Percentiles rank a stretch among this genome's conserved stretches.
Evolutionary conservation across 2,329 filamentous ascomycete species (phyloP).

Genomic region (Penicillium griseofulvum): DNA sequence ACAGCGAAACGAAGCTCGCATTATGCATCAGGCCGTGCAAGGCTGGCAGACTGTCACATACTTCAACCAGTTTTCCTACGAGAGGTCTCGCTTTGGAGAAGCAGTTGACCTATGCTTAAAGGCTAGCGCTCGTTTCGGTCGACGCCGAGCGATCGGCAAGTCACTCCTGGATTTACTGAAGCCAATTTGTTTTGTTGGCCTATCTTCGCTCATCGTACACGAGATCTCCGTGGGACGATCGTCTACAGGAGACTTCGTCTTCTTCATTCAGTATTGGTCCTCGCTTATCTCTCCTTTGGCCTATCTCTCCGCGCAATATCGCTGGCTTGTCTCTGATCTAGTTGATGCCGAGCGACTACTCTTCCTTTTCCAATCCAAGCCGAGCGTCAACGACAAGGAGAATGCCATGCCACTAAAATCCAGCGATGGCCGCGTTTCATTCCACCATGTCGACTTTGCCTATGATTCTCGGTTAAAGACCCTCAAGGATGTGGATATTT

Average conservation of each 20-base stretch:
- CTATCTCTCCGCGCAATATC: slow-evolving; percentile 50
- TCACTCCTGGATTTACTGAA: slow-evolving; percentile 40
- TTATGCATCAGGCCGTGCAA: slow-evolving; percentile 57
- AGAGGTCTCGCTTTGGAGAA: slow-evolving; percentile 47
- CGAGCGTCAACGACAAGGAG: slow-evolving; percentile 42
- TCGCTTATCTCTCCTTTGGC: slow-evolving; percentile 47
- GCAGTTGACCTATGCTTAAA: slow-evolving; percentile 3
- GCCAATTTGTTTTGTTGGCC: slow-evolving; percentile 45
- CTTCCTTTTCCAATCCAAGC: slow-evolving; percentile 49
- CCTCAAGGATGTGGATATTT: slow-evolving; percentile 47
- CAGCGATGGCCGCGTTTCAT: slow-evolving; percentile 45
- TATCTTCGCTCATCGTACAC: slow-evolving; percentile 51
- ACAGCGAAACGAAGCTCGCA: slow-evolving; percentile 49
- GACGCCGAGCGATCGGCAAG: slow-evolving; percentile 1
- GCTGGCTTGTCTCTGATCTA: slow-evolving; percentile 52
- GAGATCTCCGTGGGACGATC: slow-evolving; percentile 50
- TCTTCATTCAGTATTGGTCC: slow-evolving; percentile 63
- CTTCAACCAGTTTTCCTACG: slow-evolving; percentile 58
- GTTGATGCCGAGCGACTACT: slow-evolving; percentile 60
- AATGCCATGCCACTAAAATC: slow-evolving; percentile 38
- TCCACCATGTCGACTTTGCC: slow-evolving; percentile 51
- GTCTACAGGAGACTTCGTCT: slow-evolving; percentile 60
- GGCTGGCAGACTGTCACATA: slow-evolving; percentile 58
- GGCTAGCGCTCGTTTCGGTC: background rate
- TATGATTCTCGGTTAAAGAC: slow-evolving; percentile 51